Conservation (phyloP, 1,284 basidiomycete species). For the Xanthoconium separans region DNA sequence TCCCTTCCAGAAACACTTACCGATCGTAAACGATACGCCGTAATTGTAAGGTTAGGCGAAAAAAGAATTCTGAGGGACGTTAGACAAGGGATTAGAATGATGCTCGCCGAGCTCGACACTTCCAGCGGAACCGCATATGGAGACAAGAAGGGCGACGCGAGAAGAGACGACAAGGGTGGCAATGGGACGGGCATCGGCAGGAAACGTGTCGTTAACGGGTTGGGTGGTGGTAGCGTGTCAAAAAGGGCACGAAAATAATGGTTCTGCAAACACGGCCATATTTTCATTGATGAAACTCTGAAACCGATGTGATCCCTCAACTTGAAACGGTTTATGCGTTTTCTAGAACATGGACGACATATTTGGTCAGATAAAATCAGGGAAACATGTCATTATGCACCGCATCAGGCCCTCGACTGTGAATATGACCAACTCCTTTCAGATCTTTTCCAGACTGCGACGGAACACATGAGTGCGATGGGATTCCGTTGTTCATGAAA, state of each 20-base stretch:
- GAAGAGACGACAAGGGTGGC: neutral
- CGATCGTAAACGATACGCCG: conserved; percentile 57
- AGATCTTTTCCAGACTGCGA: neutral
- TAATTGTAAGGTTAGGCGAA: conserved; percentile 79
- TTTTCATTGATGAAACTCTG: neutral
- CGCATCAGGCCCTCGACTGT: neutral
- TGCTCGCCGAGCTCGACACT: conserved; percentile 8
- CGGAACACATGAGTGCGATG: neutral
- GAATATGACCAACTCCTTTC: neutral
- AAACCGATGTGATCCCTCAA: neutral
- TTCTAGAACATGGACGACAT: conserved; percentile 4
- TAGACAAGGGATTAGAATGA: conserved; percentile 30
- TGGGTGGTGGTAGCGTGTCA: conserved; percentile 2
- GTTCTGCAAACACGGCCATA: neutral
- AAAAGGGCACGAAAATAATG: conserved; percentile 26
- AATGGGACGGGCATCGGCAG: neutral
- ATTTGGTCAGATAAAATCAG: conserved; percentile 3
- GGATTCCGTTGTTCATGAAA: neutral
- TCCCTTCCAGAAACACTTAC: conserved; percentile 30
- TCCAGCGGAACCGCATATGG: neutral
- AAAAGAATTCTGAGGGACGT: conserved; percentile 62
- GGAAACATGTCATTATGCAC: neutral
- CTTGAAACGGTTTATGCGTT: neutral
- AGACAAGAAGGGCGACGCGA: neutral
- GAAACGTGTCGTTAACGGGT: conserved; percentile 16